Base-by-base conservation (phyloP, 345 rosid genomes). In the Garcia nutans region DNA sequence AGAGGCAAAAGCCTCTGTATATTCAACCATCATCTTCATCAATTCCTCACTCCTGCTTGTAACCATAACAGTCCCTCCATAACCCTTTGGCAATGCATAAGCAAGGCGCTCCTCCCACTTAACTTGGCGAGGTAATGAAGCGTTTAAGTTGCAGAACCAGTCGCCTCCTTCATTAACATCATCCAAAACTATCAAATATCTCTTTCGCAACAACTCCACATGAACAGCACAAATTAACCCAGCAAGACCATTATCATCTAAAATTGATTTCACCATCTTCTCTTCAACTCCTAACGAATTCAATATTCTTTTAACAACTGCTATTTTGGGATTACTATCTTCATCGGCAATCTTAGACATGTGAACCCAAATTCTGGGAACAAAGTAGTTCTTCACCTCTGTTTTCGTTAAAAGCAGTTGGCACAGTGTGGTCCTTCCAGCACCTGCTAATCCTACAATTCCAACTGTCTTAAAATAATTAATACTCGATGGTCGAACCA, bases 391-490 rank as follows among this genome's bases (percentile, higher is more conserved):
- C 71, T 67, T 83, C 72, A 84, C 85, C 0, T 71, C 37, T 66
- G 65, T 19, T 0, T 77, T 28, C 41, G 76, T 70, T 65, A 90
- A 76, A 66, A 88, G 73, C 20, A 13, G 5, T 26, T 81, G 82
- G 66, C 89, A 88, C 19, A 90, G 80, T 5, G 86, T 71, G 5
- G 92, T 83, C 58, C 88, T 88, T n/a, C 92, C 89, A n/a, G 77
- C 81, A 19, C 89, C 88, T 1, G 56, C 62, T 28, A 54, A 72
- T 66, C 94, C 93, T 0, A 81, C 80, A 61, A 86, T 65, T 3
- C 82, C 92, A 10, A 81, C 17, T 10, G 83, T 70, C 80, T 82
- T 85, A 83, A 88, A 86, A 64, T 70, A 50, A 47, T 82, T 20
- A 5, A 55, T 33, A 23, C 56, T 74, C 31, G 41, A 70, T 47